phyloP scores from a whole-genome alignment of 2,329 filamentous ascomycete genomes.

The Penicillium decumbens region DNA sequence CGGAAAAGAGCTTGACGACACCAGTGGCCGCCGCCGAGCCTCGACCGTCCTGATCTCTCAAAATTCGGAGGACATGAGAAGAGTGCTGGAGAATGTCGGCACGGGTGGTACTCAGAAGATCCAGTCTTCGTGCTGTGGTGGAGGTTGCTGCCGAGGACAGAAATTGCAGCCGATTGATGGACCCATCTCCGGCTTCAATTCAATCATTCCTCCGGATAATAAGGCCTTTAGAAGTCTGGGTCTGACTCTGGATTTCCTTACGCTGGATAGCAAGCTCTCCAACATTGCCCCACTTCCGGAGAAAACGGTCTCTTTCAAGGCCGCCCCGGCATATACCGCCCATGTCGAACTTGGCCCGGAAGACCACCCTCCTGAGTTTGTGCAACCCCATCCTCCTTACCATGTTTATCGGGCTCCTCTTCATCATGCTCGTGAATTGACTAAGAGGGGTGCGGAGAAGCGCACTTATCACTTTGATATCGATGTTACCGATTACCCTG shows the following conservation, averaged over 20 bases:
- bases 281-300: slow-evolving; percentile 68
- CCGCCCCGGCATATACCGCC: slow-evolving; percentile 32
- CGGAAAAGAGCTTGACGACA: slow-evolving; percentile 30
- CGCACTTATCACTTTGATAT: slow-evolving; percentile 96
- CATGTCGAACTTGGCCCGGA: slow-evolving; percentile 35
- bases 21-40: slow-evolving; percentile 37
- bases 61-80: slow-evolving; percentile 55
- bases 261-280: slow-evolving; percentile 64
- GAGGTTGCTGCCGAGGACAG: slow-evolving; percentile 60
- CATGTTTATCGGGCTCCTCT: slow-evolving; percentile 87
- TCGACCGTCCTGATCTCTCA: slow-evolving; percentile 53
- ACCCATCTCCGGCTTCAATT: slow-evolving; percentile 41
- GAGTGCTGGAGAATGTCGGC: slow-evolving; percentile 53
- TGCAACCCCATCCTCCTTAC: slow-evolving; percentile 92
- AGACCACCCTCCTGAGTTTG: slow-evolving; percentile 74
- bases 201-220: slow-evolving; percentile 60
- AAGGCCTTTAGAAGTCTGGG: slow-evolving; percentile 75
- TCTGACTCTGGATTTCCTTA: slow-evolving; percentile 70
- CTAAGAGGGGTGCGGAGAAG: slow-evolving; percentile 85
- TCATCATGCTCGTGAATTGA: slow-evolving; percentile 78
- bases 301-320: slow-evolving; percentile 64
- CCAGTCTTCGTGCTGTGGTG: slow-evolving; percentile 60
- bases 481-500: slow-evolving; percentile 90
- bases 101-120: slow-evolving; percentile 55
- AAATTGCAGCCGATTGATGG: slow-evolving; percentile 46